Conservation (phyloP, 164 flowering plant species). For the Berberis vulgaris region DNA sequence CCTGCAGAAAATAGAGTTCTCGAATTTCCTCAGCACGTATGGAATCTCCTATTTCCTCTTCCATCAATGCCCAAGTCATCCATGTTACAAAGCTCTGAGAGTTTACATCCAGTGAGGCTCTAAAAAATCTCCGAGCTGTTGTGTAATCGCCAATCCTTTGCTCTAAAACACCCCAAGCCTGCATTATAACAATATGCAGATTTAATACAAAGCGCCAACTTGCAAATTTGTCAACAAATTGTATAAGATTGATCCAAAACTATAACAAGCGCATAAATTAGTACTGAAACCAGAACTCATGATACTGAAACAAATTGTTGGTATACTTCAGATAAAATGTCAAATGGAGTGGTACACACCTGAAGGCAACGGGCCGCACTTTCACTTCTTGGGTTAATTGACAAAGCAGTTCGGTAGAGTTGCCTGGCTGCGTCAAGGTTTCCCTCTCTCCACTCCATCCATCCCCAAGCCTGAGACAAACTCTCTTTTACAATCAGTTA, state of each 20-base stretch:
- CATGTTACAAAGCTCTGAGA: slow-evolving; percentile 93
- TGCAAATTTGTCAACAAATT: background rate
- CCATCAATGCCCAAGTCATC: slow-evolving; percentile 95
- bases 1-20: slow-evolving; percentile 89
- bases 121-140: slow-evolving; percentile 79
- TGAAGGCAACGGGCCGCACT: slow-evolving; percentile 97
- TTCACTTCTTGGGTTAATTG: slow-evolving; percentile 63
- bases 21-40: slow-evolving; percentile 92
- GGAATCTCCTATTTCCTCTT: slow-evolving; percentile 85
- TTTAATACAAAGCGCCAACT: too few species aligned
- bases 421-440: slow-evolving; percentile 67
- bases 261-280: background rate
- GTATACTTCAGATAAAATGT: background rate
- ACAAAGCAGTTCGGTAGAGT: slow-evolving; percentile 68
- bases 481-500: background rate
- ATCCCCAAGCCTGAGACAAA: slow-evolving; percentile 86
- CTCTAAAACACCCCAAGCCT: slow-evolving; percentile 99
- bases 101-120: slow-evolving; percentile 77
- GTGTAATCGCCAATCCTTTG: slow-evolving; percentile 76
- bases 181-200: slow-evolving; percentile 4
- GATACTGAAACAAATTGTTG: background rate
- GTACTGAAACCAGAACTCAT: too few species aligned
- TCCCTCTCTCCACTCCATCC: slow-evolving; percentile 99
- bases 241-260: background rate
- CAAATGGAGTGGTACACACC: slow-evolving; percentile 24